A percentile compares a stretch with the other conserved stretches of the same genome.
Evolutionary conservation across 139 green algal species (phyloP).

Genomic region (Picochlorum sp.): DNA sequence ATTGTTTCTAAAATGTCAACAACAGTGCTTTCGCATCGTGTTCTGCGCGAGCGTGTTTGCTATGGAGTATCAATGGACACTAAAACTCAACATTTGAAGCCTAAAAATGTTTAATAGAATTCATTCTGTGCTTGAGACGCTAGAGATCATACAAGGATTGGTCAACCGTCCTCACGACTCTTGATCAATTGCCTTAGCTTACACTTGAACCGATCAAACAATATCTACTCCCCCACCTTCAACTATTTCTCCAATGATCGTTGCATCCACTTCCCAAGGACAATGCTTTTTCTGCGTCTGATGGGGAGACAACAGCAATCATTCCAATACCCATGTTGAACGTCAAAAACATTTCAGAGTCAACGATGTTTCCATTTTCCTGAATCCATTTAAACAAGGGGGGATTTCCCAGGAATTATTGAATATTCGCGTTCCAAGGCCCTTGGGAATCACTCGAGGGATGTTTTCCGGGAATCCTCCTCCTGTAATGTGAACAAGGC

Average conservation of each 20-base stretch:
- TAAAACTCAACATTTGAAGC: too few species aligned
- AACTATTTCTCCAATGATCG: slow-evolving; percentile 38
- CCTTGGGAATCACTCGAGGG: slow-evolving; percentile 84
- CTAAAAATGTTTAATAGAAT: too few species aligned
- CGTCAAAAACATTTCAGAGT: slow-evolving; percentile 90
- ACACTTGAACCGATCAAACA: slow-evolving; percentile 16
- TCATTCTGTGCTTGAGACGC: too few species aligned
- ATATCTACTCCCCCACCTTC: slow-evolving; percentile 31
- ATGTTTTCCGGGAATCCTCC: slow-evolving; percentile 97
- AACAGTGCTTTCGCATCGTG: too few species aligned
- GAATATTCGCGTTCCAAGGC: slow-evolving; percentile 54
- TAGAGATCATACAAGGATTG: too few species aligned
- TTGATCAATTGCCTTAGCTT: too few species aligned
- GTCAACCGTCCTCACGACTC: too few species aligned
- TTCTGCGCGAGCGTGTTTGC: too few species aligned
- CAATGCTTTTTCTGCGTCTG: slow-evolving; percentile 38
- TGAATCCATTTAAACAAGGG: slow-evolving; percentile 74
- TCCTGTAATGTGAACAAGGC: slow-evolving; percentile 96
- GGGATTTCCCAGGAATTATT: slow-evolving; percentile 57
- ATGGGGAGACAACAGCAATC: slow-evolving; percentile 64
- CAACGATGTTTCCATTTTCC: slow-evolving; percentile 59
- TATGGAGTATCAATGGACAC: too few species aligned
- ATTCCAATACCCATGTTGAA: slow-evolving; percentile 98
- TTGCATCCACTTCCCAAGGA: slow-evolving; percentile 13
- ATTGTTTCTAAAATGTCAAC: too few species aligned